These are phyloP conservation scores for Euphrasia confusa DNA, from an alignment of 257 asterid genomes.

Conservation along the genomic window DNA sequence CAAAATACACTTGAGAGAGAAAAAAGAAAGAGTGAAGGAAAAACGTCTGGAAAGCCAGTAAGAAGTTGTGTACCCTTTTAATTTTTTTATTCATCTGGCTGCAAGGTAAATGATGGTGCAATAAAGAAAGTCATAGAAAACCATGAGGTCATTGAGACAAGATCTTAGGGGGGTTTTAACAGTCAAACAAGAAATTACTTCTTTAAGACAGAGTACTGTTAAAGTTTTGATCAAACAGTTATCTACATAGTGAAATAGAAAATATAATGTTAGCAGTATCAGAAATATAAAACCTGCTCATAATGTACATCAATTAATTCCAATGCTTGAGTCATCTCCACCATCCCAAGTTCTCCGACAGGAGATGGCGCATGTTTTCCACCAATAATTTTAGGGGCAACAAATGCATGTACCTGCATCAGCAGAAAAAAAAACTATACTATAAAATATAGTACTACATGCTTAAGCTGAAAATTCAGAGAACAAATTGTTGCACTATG, in stretches of 20 bases:
- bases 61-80: no score
- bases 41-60: no score
- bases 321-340: constrained; percentile 97
- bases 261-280: constrained; percentile 6
- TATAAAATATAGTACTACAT: neutral
- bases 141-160: no score
- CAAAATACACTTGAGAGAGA: no score
- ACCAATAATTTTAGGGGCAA: constrained; percentile 95
- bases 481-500: neutral
- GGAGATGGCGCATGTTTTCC: constrained; percentile 94
- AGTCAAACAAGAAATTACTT: no score
- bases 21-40: no score
- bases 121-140: no score
- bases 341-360: constrained; percentile 98
- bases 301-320: constrained; percentile 71
- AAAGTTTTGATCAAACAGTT: neutral
- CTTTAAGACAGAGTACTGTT: no score
- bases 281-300: constrained; percentile 56
- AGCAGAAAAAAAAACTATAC: neutral
- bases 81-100: no score
- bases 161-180: no score
- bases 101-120: no score
- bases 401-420: constrained; percentile 84
- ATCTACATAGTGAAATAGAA: constrained; percentile 2
- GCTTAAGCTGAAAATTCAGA: neutral